Percentiles rank a stretch among this genome's conserved stretches.
These are phyloP conservation scores for Penicillium herquei DNA, from an alignment of 495 filamentous ascomycete species.

Conservation along the genomic window DNA sequence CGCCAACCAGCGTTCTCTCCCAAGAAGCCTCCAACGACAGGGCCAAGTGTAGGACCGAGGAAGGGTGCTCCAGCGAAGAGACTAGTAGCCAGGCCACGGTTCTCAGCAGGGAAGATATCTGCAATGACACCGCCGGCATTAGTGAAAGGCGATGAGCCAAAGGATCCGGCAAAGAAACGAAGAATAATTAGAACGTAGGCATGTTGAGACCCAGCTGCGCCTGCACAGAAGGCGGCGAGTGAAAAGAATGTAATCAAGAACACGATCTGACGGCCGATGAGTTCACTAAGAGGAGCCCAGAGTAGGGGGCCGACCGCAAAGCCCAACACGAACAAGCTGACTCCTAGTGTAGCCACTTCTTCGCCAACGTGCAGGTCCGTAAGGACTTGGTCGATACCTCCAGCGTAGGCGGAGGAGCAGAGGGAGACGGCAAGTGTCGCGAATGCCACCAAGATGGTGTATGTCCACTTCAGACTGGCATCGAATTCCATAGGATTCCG, in stretches of 20 bases:
- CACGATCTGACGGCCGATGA: constrained; percentile 3
- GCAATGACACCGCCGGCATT: constrained; percentile 9
- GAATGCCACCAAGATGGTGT: constrained; percentile 2
- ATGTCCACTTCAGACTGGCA: constrained; percentile 47
- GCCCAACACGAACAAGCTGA: constrained; percentile 2
- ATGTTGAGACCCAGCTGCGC: constrained; percentile 2
- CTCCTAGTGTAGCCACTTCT: constrained; percentile 5
- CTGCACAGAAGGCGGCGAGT: constrained; percentile 1
- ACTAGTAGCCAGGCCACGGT: constrained; percentile 2
- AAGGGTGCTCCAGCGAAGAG: constrained; percentile 6
- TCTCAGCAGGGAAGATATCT: constrained; percentile 4
- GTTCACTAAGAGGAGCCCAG: constrained; percentile 8
- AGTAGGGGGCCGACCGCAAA: constrained; percentile 7
- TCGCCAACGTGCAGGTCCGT: background rate
- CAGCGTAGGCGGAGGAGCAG: constrained; percentile 5
- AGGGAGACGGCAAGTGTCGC: constrained; percentile 6
- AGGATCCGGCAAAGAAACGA: constrained; percentile 7
- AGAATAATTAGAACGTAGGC: background rate
- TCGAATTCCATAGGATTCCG: constrained; percentile 60
- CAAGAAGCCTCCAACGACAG: constrained; percentile 6
- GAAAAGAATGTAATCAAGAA: constrained; percentile 1
- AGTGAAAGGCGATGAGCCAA: constrained; percentile 5
- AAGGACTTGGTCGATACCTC: constrained; percentile 4
- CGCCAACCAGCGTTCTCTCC: constrained; percentile 2
- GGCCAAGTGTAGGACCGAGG: constrained; percentile 4